Evolutionary conservation across 202 grass and related monocot species (phyloP), one percentile per base, ranked within the genome.

Genomic region (Musa balbisiana): DNA sequence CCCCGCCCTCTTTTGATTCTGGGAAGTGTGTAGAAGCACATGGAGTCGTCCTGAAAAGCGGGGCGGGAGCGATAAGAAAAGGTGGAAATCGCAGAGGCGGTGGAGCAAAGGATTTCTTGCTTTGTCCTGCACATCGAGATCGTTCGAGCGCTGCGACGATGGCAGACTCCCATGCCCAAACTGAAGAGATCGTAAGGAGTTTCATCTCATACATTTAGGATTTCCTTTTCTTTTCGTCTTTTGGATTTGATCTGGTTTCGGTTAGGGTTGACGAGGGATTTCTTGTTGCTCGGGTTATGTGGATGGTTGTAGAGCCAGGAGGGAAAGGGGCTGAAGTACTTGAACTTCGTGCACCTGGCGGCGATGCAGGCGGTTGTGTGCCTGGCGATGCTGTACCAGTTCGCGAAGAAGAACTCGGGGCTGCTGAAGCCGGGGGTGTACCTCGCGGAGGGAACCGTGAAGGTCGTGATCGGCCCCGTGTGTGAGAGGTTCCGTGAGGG

Each of bases 391-490:
- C 72, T 92, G 0, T 98, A 98, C 83, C 73, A 79, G 0, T 82
- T 88, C 58, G 95, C 89, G 49, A 94, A 88, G 89, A 85, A 82
- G 77, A 92, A 87, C 76, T 60, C 89, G 14, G 89, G 95, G 43
- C 91, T 75, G 76, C 81, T 99, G 74, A 88, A 81, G 74, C 75
- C 87, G 3, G 77, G 85, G 67, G 83, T 99, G 49, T 81, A 92
- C 55, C 58, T 82, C 74, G 83, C 82, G 78, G 95, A 98, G 83
- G 78, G 77, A 20, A 74, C 83, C 13, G 88, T 92, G 11, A 92
- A 75, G 85, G 74, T 73, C 71, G 58, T 88, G 53, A 80, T 80
- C 68, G 74, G 76, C 52, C 91, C 94, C 27, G 75, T 94, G 20
- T 88, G 78, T 81, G 74, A 10, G 2, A 81, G 75, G 23, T 80